Base-by-base conservation (phyloP, 768 basidiomycete species). In the Holtermanniella nyarrowii region DNA sequence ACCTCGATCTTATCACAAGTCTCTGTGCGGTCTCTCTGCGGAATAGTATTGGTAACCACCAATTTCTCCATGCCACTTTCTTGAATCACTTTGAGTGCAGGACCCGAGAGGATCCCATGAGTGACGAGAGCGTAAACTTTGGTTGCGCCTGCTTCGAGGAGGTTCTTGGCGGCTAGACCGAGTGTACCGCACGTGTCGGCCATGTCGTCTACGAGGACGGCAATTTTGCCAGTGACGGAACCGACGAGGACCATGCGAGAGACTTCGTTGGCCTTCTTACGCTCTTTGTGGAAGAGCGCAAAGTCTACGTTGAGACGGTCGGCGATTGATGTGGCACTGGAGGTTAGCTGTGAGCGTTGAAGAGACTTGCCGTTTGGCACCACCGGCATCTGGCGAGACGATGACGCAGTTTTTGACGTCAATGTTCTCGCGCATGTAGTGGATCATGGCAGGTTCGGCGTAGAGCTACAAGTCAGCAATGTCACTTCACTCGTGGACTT, bases 191-290 rank as follows among this genome's bases (percentile, higher is more conserved):
- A 93, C 4, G 88, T 88, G 69, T 99, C 95, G 65, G 95, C 85
- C 93, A 99, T 97, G 67, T 99, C 95, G 70, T 99, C 95, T 26
- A 99, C 88, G 43, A 99, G 78, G 65, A 99, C 88, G 37, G 87
- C 90, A 48, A 90, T 79, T 85, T 95, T 96, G 76, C 83, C 89
- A 57, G 77, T 79, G 50, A 97, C 95, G 64, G 89, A 85, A 11
- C 95, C 95, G 53, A 99, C 93, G 48, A 99, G 77, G 39, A 97
- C 78, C 72, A 97, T 74, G 40, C 73, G 65, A 1, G 68, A 67
- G 54, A 71, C 72, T 48, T 73, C 74, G 52, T 72, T 73, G 22
- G 80, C 84, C 55, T 82, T 79, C 58, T 84, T 82, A 11, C 89
- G 81, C 68, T 90, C 87, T 63, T 86, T 81, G 73, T 96, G 89